Base-by-base conservation (phyloP, 208 protist species). In the Trypanosoma grayi region DNA sequence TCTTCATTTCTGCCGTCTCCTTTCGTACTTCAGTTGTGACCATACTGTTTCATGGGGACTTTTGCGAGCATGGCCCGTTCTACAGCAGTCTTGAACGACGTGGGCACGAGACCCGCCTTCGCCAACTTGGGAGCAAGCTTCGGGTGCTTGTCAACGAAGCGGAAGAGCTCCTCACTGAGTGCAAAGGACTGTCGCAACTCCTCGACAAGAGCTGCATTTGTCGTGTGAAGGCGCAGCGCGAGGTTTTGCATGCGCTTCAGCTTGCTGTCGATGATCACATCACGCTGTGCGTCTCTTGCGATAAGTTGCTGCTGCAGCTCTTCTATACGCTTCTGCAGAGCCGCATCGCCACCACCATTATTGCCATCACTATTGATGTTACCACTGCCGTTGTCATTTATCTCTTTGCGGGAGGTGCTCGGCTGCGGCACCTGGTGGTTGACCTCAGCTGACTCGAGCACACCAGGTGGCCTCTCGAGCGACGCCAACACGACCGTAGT, bases 221-320 rank as follows among this genome's bases (percentile, higher is more conserved):
- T 75, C 0, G 73, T 67, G 54, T 94, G 79, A 24, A 92, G 70
- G 5, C 75, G 68, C 28, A 94, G 55, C 25, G 80, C 77, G 18
- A 94, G 70, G 4, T 81, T 82, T 44, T 94, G 88, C 62, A 94
- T 92, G 25, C 88, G 76, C 67, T 92, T 90, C 60, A 94, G 67
- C 66, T 94, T 94, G 8, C 77, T 77, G 61, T 94, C 88, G 4
- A 94, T 58, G 33, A 92, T 87, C 10, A 92, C 72, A 50, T 94
- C 88, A 1, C 88, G 64, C 68, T 90, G 79, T 4, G 83, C 76
- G 56, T 90, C 84, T 62, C 40, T 52, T 27, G 45, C 43, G 46
- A 77, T 37, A 22, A 91, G 65, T 44, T 79, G 61, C 47, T 66
- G 56, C 71, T 87, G 70, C 43, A 83, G 55, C 11, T 55, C 61